Conservation (phyloP, 257 asterid species). For the Nicotiana paniculata region DNA sequence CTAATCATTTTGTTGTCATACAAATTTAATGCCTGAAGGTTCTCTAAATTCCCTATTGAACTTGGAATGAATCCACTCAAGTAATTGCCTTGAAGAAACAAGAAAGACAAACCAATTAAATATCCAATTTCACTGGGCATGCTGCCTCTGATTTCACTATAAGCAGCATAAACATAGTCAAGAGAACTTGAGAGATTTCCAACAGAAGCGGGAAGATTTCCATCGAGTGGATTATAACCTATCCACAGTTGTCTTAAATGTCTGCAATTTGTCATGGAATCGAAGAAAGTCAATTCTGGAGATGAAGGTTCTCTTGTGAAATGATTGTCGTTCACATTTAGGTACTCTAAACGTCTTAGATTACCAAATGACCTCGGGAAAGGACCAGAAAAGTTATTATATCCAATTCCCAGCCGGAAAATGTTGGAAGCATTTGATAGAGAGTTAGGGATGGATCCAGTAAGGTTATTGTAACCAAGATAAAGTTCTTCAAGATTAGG, state of each 20-base stretch:
- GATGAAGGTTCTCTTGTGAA: constrained; percentile 16
- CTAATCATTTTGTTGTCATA: constrained; percentile 15
- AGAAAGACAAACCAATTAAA: neutral
- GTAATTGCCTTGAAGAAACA: neutral
- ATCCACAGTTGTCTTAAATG: neutral
- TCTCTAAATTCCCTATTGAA: neutral
- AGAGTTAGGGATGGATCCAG: constrained; percentile 26
- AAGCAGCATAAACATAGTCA: neutral
- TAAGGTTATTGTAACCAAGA: constrained; percentile 18
- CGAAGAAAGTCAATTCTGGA: neutral
- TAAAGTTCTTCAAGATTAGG: constrained; percentile 20
- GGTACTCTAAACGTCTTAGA: constrained; percentile 17
- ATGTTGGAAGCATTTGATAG: constrained; percentile 19
- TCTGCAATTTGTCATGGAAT: constrained; percentile 13
- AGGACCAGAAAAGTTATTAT: neutral
- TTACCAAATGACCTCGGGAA: constrained; percentile 32
- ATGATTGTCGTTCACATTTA: constrained; percentile 24
- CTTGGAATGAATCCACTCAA: constrained; percentile 11
- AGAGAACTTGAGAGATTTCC: constrained; percentile 31
- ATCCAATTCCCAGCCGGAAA: constrained; percentile 4
- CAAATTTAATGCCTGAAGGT: neutral
- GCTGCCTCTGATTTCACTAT: constrained; percentile 13
- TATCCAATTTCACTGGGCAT: constrained; percentile 32
- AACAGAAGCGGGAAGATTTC: constrained; percentile 18
- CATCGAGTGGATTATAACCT: constrained; percentile 9